Evolutionary conservation across 768 basidiomycete genomes (phyloP).

Genomic region (Lactarius hatsudake): DNA sequence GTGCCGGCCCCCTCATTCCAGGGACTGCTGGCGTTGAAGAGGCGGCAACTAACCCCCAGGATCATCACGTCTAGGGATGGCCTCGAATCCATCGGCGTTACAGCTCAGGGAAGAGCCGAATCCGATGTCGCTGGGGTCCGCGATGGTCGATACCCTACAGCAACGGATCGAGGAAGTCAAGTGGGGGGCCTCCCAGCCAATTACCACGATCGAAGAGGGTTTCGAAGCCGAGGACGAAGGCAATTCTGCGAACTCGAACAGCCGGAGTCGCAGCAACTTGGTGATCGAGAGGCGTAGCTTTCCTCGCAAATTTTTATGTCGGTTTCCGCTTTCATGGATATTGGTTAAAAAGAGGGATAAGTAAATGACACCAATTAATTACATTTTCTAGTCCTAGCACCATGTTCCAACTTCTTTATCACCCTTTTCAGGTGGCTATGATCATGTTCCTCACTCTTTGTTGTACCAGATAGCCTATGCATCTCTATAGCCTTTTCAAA

Average conservation of each 20-base stretch:
- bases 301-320: too few relatives aligned
- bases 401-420: conserved; percentile 4
- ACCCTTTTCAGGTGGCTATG: conserved; percentile 8
- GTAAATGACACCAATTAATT: neutral
- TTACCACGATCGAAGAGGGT: neutral
- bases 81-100: neutral
- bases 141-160: neutral
- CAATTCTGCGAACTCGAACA: neutral
- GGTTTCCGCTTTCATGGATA: too few relatives aligned
- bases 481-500: conserved; percentile 20
- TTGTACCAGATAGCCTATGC: conserved; percentile 8
- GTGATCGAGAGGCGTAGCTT: too few relatives aligned
- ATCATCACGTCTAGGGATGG: neutral
- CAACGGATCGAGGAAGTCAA: neutral
- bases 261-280: neutral
- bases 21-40: neutral
- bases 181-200: neutral
- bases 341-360: too few relatives aligned
- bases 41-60: neutral
- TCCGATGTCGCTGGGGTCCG: neutral
- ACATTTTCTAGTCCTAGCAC: neutral
- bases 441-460: conserved; percentile 15
- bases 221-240: neutral
- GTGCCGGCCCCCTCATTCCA: neutral
- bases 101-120: too few relatives aligned